These are phyloP conservation scores for Aspergillus phoenicis DNA, from an alignment of 2,329 filamentous ascomycete species.

Conservation along the genomic window DNA sequence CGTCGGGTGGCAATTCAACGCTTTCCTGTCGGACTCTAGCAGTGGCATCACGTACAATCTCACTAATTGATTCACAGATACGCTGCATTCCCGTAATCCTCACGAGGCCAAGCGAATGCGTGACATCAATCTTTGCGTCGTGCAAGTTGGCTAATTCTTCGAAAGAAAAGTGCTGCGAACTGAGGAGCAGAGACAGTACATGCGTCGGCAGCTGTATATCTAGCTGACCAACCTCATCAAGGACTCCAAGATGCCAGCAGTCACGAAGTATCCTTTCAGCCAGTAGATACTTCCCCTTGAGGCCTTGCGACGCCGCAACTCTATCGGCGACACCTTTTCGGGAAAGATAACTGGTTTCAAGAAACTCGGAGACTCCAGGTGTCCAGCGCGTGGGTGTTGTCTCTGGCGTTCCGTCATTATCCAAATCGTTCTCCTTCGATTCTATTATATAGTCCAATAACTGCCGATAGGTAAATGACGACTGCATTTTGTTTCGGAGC, in stretches of 20 bases:
- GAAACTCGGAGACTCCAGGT: constrained; percentile 35
- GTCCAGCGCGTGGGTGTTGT: constrained; percentile 27
- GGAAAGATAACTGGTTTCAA: constrained; percentile 24
- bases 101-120: constrained; percentile 35
- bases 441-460: constrained; percentile 33
- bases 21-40: constrained; percentile 34
- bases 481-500: constrained; percentile 31
- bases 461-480: constrained; percentile 41
- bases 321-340: constrained; percentile 23
- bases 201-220: constrained; percentile 36
- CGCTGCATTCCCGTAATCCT: constrained; percentile 38
- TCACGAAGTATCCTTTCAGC: constrained; percentile 42
- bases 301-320: constrained; percentile 22
- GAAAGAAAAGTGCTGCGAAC: constrained; percentile 39
- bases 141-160: constrained; percentile 40
- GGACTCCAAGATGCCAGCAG: constrained; percentile 41
- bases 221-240: constrained; percentile 39
- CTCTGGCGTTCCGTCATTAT: neutral
- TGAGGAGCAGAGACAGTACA: constrained; percentile 34
- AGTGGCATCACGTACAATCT: constrained; percentile 35
- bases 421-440: neutral
- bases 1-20: constrained; percentile 23
- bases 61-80: constrained; percentile 37
- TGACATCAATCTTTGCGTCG: constrained; percentile 41
- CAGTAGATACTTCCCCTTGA: constrained; percentile 36